Base-by-base conservation (phyloP, 805 yeast species). In the Jamesozyma piceae region DNA sequence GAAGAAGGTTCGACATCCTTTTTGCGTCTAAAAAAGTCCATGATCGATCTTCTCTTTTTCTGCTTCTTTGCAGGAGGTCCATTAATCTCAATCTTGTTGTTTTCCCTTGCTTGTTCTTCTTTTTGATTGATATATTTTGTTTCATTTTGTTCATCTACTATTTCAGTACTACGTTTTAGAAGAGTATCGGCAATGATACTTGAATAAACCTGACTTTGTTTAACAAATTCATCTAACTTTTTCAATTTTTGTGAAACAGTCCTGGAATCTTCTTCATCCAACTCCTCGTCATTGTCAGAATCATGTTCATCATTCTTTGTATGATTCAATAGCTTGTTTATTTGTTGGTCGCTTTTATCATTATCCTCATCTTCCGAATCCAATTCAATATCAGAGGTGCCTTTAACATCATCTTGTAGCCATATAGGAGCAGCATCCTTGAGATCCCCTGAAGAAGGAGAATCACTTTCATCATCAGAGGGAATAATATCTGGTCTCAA, bases 131-230 rank as follows among this genome's bases (percentile, higher is more conserved):
- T 45, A 22, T 34, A 43, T 38, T 39, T 43, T 37, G 39, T 44
- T 14, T n/a, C 49, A 19, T 31, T 41, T 21, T 42, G 39, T 47
- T 61, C 66, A 4, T 55, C 51, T 43, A 72, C 51, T n/a, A 73
- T 55, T 37, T 72, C 67, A 47, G 75, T 75, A 34, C 58, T 51
- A 37, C 63, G 50, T 32, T 56, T 55, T 6, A 81, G 55, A 35
- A 90, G 71, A 10, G 89, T 80, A 40, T 87, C 89, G 3, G 95
- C 78, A 34, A 90, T 84, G 49, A 90, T 86, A 47, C 80, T 76
- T 1, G 97, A 82, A 62, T 86, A 90, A 2, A 89, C 75, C 57
- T 87, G 89, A 15, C 96, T 85, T 55, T 85, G 81, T 53, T 83
- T 82, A n/a, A 90, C 87, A 48, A 90, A 69, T 30, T 77, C 78